phyloP scores from a whole-genome alignment of 2,329 filamentous ascomycete species.

The Alternaria gansuensis region DNA sequence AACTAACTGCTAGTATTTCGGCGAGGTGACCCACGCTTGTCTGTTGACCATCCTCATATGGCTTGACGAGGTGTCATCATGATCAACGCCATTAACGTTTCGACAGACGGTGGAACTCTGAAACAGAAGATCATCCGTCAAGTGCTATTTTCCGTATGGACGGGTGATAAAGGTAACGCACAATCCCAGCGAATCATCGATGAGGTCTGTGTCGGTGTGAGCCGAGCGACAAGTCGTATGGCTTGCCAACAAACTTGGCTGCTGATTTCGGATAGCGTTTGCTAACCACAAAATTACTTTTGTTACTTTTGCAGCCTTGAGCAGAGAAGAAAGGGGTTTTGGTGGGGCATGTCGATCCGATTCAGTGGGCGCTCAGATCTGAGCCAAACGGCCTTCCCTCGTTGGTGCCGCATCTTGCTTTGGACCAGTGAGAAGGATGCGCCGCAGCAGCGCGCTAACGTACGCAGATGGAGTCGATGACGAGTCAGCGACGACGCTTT shows the following conservation, averaged over 20 bases:
- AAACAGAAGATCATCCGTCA: constrained; percentile 21
- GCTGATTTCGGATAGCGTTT: constrained; percentile 12
- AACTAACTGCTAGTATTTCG: constrained; percentile 37
- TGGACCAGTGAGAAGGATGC: constrained; percentile 22
- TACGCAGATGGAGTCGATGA: constrained; percentile 22
- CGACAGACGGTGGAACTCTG: constrained; percentile 20
- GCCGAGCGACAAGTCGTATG: constrained; percentile 7
- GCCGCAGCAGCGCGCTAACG: constrained; percentile 24
- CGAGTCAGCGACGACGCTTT: constrained; percentile 26
- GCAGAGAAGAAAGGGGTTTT: constrained; percentile 34
- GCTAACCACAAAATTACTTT: constrained; percentile 20
- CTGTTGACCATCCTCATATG: constrained; percentile 20
- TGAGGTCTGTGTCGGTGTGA: constrained; percentile 13
- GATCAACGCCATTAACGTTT: constrained; percentile 34
- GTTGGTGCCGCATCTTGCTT: constrained; percentile 46
- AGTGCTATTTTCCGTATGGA: constrained; percentile 10
- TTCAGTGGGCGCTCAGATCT: constrained; percentile 48
- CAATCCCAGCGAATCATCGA: constrained; percentile 6
- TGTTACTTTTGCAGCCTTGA: constrained; percentile 31
- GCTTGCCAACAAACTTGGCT: constrained; percentile 10
- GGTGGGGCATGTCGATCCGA: constrained; percentile 47
- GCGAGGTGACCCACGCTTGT: constrained; percentile 39
- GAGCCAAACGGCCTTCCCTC: constrained; percentile 42
- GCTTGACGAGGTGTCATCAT: constrained; percentile 33
- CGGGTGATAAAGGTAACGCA: constrained; percentile 19